A percentile compares a stretch with the other conserved stretches of the same genome.
Conservation (phyloP, 345 rosid genomes). For the Eucalyptus brandiana region DNA sequence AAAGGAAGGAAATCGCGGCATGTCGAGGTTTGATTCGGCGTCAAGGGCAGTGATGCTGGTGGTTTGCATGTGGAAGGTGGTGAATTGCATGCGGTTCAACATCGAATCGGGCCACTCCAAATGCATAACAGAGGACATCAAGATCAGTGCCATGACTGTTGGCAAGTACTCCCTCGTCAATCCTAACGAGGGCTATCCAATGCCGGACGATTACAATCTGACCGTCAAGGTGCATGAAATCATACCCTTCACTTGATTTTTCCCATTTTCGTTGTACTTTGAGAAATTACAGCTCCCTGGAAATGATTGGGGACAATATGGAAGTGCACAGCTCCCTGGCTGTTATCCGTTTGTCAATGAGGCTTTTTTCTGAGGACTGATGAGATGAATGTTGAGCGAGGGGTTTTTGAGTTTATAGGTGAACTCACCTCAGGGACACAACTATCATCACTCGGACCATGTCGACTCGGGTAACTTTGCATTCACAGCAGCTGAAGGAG, state of each 20-base stretch:
- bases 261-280: background rate
- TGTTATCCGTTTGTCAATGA: background rate
- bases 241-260: background rate
- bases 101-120: conserved; percentile 43
- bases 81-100: conserved; percentile 51
- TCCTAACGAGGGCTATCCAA: conserved; percentile 34
- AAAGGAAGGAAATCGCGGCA: background rate
- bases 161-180: conserved; percentile 53
- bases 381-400: background rate
- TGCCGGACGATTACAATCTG: conserved; percentile 51
- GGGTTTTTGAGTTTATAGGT: conserved; percentile 22
- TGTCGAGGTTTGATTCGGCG: background rate
- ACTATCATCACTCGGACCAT: conserved; percentile 33
- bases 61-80: conserved; percentile 6
- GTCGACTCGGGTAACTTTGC: conserved; percentile 65
- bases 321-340: background rate
- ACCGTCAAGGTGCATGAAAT: conserved; percentile 23
- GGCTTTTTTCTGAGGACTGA: background rate
- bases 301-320: background rate
- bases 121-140: conserved; percentile 85
- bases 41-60: background rate
- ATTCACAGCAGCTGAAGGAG: conserved; percentile 55
- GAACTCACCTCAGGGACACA: conserved; percentile 46
- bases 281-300: background rate
- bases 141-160: conserved; percentile 41